These are phyloP conservation scores for Fibroporia radiculosa DNA, from an alignment of 768 basidiomycete species.

Conservation along the genomic window DNA sequence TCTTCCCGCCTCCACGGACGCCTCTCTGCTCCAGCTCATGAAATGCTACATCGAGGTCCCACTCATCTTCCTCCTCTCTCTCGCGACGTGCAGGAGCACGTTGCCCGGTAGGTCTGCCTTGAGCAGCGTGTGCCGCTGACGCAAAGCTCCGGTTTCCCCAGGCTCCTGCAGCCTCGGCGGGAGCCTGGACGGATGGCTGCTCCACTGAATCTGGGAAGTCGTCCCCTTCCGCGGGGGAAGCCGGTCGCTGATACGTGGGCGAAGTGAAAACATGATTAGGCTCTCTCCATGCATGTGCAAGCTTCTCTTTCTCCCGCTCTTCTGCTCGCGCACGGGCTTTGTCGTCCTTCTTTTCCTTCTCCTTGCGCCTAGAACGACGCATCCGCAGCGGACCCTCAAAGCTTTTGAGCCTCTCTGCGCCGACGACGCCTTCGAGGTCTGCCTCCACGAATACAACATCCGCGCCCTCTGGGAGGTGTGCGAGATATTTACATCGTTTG, in stretches of 20 bases:
- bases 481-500: conserved; percentile 92
- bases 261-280: conserved; percentile 6
- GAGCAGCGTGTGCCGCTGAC: conserved; percentile 43
- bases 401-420: conserved; percentile 63
- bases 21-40: conserved; percentile 65
- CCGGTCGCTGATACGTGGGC: conserved; percentile 19
- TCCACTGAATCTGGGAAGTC: conserved; percentile 12
- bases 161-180: conserved; percentile 34
- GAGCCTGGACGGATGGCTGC: conserved; percentile 3
- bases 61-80: conserved; percentile 46
- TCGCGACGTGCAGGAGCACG: conserved; percentile 19
- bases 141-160: conserved; percentile 84
- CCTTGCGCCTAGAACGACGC: conserved; percentile 65
- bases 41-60: conserved; percentile 76
- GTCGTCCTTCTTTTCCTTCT: conserved; percentile 83
- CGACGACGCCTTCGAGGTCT: conserved; percentile 73
- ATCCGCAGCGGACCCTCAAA: conserved; percentile 80
- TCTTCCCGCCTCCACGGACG: conserved; percentile 41
- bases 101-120: conserved; percentile 7
- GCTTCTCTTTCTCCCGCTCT: conserved; percentile 52
- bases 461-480: conserved; percentile 83
- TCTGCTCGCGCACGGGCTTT: conserved; percentile 74
- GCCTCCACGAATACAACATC: conserved; percentile 94
- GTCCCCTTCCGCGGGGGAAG: conserved; percentile 57
- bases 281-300: conserved; percentile 17